Evolutionary conservation across 2,329 filamentous ascomycete species (phyloP).

Genomic region (Westerdykella aurantiaca): DNA sequence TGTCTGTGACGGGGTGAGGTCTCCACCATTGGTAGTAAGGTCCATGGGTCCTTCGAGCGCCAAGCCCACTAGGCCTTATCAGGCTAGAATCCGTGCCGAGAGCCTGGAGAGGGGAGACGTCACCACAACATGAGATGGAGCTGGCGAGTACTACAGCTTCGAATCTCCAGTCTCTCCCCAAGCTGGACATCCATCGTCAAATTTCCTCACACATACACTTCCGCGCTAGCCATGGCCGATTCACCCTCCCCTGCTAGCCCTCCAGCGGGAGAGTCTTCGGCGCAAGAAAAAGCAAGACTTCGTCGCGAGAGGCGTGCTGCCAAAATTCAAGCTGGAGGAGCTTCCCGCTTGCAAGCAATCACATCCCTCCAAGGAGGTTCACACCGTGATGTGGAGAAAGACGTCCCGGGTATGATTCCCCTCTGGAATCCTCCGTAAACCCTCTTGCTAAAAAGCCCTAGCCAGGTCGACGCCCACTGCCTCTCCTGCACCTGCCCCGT

Average conservation of each 20-base stretch:
- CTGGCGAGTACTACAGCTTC: no score
- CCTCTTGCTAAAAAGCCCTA: slow-evolving; percentile 19
- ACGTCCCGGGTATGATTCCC: slow-evolving; percentile 30
- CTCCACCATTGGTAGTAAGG: no score
- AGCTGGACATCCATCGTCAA: background rate
- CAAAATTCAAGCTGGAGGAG: slow-evolving; percentile 68
- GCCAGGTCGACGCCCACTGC: slow-evolving; percentile 18
- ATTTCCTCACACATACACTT: background rate
- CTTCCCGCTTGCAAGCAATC: slow-evolving; percentile 67
- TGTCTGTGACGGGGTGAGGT: no score
- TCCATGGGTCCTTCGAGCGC: no score
- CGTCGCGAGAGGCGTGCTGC: slow-evolving; percentile 75
- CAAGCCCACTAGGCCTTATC: no score
- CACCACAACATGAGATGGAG: no score
- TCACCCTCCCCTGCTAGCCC: slow-evolving; percentile 13
- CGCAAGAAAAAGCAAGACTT: slow-evolving; percentile 58
- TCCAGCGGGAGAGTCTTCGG: slow-evolving; percentile 33
- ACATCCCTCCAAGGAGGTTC: slow-evolving; percentile 59
- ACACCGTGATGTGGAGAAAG: slow-evolving; percentile 28
- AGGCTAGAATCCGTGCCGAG: no score
- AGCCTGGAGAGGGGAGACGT: no score
- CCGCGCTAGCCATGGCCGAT: slow-evolving; percentile 19
- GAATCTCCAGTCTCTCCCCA: no score
- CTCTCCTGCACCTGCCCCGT: slow-evolving; percentile 13
- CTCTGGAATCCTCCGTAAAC: slow-evolving; percentile 8